Percentiles rank a stretch among this genome's conserved stretches.
Conservation (phyloP, 139 green algal species). For the Chlorella sp. region DNA sequence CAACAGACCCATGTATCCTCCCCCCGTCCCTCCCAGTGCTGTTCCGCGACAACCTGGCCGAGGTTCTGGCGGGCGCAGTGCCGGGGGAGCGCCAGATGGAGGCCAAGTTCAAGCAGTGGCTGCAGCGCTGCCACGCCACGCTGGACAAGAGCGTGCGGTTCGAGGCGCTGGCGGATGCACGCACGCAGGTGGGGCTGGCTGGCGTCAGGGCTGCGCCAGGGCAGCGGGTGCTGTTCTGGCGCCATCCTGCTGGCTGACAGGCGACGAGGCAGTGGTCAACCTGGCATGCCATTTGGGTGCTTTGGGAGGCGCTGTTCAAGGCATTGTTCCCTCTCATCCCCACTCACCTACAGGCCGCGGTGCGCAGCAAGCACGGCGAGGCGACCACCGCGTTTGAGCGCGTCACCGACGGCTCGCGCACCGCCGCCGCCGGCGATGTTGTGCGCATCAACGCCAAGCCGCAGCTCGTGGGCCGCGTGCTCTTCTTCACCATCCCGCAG, state of each 20-base stretch:
- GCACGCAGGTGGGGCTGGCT: conserved; percentile 57
- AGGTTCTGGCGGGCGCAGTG: conserved; percentile 62
- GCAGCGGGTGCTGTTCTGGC: neutral
- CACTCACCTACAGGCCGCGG: conserved; percentile 36
- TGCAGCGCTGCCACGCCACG: conserved; percentile 65
- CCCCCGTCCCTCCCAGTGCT: conserved; percentile 29
- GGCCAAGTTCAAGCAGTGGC: conserved; percentile 70
- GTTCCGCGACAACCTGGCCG: conserved; percentile 73
- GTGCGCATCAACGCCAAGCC: conserved; percentile 69
- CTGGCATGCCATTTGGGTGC: no score
- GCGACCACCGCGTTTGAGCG: conserved; percentile 67
- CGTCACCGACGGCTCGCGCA: conserved; percentile 52
- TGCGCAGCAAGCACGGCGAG: conserved; percentile 47
- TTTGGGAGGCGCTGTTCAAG: no score
- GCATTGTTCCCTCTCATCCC: neutral
- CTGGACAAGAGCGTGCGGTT: conserved; percentile 78
- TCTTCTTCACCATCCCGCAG: conserved; percentile 65
- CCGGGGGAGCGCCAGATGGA: conserved; percentile 61
- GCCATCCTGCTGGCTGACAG: no score
- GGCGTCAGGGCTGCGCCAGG: no score
- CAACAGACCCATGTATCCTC: no score
- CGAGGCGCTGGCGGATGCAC: conserved; percentile 42
- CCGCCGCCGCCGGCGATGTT: conserved; percentile 55
- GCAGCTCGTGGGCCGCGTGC: conserved; percentile 55
- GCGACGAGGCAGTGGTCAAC: no score